Base-by-base conservation (phyloP, 2,329 filamentous ascomycete species). In the Xylaria sp. region DNA sequence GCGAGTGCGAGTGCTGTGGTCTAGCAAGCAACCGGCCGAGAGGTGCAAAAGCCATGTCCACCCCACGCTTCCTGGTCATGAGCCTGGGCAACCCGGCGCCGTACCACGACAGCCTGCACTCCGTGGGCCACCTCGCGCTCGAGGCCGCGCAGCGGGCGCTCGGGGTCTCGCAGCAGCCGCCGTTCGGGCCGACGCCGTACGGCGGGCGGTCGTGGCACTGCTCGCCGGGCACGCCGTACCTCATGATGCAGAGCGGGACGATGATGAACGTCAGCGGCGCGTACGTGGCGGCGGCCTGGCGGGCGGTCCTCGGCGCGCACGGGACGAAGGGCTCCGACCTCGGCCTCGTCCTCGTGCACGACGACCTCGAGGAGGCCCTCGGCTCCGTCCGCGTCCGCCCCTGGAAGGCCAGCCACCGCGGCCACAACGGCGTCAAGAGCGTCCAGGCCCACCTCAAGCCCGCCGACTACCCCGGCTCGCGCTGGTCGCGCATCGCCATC, bases 211-310 rank as follows among this genome's bases (percentile, higher is more conserved):
- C 79, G 2, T 81, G 81, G 48, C 61, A 78, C 22, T 75, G 78
- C 44, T 82, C 76, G 2, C 60, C 74, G 46, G 79, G 77, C 2
- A 59, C 70, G 2, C 83, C 80, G 37, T 85, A 83, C 68, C 88
- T 84, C 2, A 78, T 95, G 16, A 86, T 90, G 73, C 87, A 94
- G 69, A 91, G 86, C 26, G 85, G 88, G 0, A 84, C 83, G 0
- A 74, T 87, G 29, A 97, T 99, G 94, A 99, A 97, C 69, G 76
- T 88, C 4, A 90, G 86, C 1, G 94, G 94, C 0, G 78, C 80
- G 0, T 89, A 87, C 55, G 82, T 96, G 0, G 76, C 82, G 2
- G 77, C 78, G 2, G 85, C 87, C 1, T 92, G 88, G 78, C 79
- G 78, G 39, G 75, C 83, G n/a, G 78, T 81, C 52, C 62, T 85